These are phyloP conservation scores for Sequoia sempervirens DNA, from an alignment of 75 land plant genomes.

Conservation along the genomic window DNA sequence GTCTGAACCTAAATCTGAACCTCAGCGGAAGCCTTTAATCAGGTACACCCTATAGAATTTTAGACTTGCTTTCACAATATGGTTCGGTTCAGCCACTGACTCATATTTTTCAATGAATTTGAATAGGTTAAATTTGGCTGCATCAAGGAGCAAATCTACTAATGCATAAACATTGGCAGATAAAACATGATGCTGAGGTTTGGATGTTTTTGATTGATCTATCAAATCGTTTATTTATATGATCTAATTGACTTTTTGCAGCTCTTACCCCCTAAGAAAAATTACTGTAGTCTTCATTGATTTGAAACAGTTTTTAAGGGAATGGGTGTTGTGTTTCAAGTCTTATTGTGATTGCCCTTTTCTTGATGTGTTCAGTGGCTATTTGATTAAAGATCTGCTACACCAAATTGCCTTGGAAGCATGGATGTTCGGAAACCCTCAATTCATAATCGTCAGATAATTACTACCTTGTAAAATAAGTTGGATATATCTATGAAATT, in stretches of 20 bases:
- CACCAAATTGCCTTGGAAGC: background rate
- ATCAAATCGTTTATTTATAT: background rate
- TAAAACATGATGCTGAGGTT: background rate
- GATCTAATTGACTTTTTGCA: background rate
- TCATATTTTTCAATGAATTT: background rate
- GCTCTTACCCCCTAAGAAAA: too few species aligned
- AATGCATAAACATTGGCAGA: background rate
- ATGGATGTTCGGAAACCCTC: background rate
- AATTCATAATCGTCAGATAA: background rate
- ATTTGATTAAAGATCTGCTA: background rate
- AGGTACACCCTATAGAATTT: slow-evolving; percentile 17
- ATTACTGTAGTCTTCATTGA: background rate
- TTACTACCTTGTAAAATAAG: background rate
- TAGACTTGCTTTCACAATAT: background rate
- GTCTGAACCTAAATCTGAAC: too few species aligned
- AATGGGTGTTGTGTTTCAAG: background rate
- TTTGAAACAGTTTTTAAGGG: background rate
- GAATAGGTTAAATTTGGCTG: slow-evolving; percentile 5
- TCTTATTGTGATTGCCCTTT: background rate
- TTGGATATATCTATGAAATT: background rate
- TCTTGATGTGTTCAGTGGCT: background rate
- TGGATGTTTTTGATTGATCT: background rate
- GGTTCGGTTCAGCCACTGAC: too few species aligned
- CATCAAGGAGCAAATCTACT: background rate
- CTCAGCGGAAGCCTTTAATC: slow-evolving; percentile 41